phyloP scores from a whole-genome alignment of 202 grass and related monocot genomes.

The Elaeis oleifera region DNA sequence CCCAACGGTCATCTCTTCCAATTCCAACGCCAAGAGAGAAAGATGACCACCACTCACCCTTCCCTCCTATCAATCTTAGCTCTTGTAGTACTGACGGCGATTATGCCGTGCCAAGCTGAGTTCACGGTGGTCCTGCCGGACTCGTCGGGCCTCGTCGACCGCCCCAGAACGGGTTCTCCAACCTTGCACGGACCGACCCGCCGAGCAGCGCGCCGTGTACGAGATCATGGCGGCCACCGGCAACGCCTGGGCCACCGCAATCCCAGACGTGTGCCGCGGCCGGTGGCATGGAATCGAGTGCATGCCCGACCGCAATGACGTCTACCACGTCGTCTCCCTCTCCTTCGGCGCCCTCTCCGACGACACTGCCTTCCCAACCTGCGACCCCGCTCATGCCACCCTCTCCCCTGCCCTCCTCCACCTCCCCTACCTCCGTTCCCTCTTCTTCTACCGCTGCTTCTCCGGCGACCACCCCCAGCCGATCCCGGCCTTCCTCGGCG shows the following conservation, averaged over 20 bases:
- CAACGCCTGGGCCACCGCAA: slow-evolving; percentile 62
- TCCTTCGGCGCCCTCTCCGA: slow-evolving; percentile 90
- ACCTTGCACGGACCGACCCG: slow-evolving; percentile 50
- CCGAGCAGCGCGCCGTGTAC: slow-evolving; percentile 76
- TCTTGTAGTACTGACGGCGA: not conserved
- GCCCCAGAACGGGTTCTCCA: slow-evolving; percentile 47
- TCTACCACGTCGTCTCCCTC: slow-evolving; percentile 84
- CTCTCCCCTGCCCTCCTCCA: slow-evolving; percentile 59
- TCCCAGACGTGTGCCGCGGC: slow-evolving; percentile 78
- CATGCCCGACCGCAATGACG: slow-evolving; percentile 47
- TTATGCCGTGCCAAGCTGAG: slow-evolving; percentile 23
- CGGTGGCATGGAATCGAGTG: slow-evolving; percentile 99
- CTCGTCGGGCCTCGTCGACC: slow-evolving; percentile 43
- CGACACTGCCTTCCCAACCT: slow-evolving; percentile 92
- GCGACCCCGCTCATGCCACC: slow-evolving; percentile 36
- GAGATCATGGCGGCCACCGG: slow-evolving; percentile 81
- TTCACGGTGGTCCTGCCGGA: slow-evolving; percentile 66
- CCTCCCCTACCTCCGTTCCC: slow-evolving; percentile 70
- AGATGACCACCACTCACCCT: slow-evolving; percentile 11
- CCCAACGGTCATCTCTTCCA: slow-evolving; percentile 18
- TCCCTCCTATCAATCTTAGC: not conserved
- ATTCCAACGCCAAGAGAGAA: not conserved
- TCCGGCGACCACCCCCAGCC: slow-evolving; percentile 42
- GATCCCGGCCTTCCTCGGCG: slow-evolving; percentile 58
- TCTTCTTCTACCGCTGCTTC: slow-evolving; percentile 99